phyloP scores from a whole-genome alignment of 2,329 filamentous ascomycete genomes.

The Neobulgaria alba region DNA sequence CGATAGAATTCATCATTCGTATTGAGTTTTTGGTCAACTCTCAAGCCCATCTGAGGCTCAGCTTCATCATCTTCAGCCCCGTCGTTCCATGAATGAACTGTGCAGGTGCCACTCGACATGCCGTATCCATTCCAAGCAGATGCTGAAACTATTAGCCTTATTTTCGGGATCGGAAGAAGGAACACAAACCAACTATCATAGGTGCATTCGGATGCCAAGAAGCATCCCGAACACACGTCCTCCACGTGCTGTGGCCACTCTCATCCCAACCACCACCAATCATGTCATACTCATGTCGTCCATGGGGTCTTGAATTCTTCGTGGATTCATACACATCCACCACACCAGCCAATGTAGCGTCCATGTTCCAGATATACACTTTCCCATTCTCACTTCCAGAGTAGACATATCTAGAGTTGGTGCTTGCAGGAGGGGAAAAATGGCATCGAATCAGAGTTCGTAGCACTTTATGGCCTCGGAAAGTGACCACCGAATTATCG shows the following conservation, averaged over 20 bases:
- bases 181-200: conserved; percentile 39
- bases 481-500: conserved; percentile 90
- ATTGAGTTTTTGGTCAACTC: neutral
- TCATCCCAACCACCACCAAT: conserved; percentile 19
- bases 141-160: conserved; percentile 32
- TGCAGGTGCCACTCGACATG: conserved; percentile 54
- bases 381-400: conserved; percentile 83
- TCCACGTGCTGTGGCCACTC: conserved; percentile 36
- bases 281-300: conserved; percentile 25
- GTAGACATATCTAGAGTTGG: conserved; percentile 88
- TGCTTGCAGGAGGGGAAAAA: conserved; percentile 80
- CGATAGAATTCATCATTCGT: conserved; percentile 6
- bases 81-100: conserved; percentile 60
- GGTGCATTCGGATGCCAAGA: conserved; percentile 65
- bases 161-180: neutral
- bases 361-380: conserved; percentile 88
- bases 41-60: conserved; percentile 30
- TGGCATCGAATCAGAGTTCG: conserved; percentile 91
- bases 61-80: conserved; percentile 48
- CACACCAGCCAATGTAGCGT: conserved; percentile 70
- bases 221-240: conserved; percentile 62
- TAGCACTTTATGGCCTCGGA: conserved; percentile 80
- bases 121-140: conserved; percentile 65
- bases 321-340: conserved; percentile 74
- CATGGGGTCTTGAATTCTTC: conserved; percentile 47